Evolutionary conservation across 2,329 filamentous ascomycete genomes (phyloP), one percentile per base, ranked within the genome.

Genomic region (Xylaria arbuscula): DNA sequence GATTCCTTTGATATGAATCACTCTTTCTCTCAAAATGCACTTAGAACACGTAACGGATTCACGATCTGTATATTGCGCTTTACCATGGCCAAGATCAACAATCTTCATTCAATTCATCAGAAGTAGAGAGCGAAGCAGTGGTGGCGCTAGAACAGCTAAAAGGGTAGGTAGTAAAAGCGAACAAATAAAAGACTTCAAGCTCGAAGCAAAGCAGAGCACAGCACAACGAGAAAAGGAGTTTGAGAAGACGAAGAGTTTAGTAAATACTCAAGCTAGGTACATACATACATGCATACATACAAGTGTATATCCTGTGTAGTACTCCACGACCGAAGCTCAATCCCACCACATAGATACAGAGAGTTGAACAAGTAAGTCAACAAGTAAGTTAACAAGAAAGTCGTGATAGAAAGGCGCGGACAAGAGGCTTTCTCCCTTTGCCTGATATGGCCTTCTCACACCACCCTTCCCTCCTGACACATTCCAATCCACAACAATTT

Each of bases 271-370:
- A 64, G 40, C 51, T 68, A 45, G 40, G 13, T 45, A 60, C 63
- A 53, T 65, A 69, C 59, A 64, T 19, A 28, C 63, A 36, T 67
- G 58, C 51, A 48, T 55, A 28, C 28, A 28, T 65, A 69, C 59
- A 64, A 24, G 38, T 66, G 42, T 67, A 61, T 55, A 48, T 55
- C 19, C 50, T 62, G 62, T 51, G 50, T 69, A 48, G 48, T 24
- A 62, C 55, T n/a, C 59, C 32, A 48, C 59, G 24, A 59, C 59
- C 57, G 53, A 59, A 62, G 11, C 53, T 58, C 57, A 24, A 55
- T 65, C 24, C 36, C 11, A 40, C 45, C 19, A 22, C 54, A 55
- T 42, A 67, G 55, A 56, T 56, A 61, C 57, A 68, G 59, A 53
- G 15, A 66, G 40, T 59, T 7, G 32, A 57, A 59, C 10, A 19